Percentiles rank a stretch among this genome's conserved stretches.
Evolutionary conservation across 2,329 filamentous ascomycete species (phyloP).

Genomic region (Calonectria pseudoreteaudii): DNA sequence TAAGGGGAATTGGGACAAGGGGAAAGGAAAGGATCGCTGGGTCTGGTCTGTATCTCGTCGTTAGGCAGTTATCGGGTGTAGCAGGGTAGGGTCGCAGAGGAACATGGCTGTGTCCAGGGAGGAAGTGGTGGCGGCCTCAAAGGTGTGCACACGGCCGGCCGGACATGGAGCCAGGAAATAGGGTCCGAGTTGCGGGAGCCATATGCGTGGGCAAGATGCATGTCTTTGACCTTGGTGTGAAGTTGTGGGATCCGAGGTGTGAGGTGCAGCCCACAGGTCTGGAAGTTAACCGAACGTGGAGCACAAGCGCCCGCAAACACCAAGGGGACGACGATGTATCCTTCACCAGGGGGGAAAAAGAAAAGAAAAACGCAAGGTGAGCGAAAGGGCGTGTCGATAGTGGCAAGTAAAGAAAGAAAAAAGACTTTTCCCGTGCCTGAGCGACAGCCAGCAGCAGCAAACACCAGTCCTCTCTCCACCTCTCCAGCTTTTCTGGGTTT

Average conservation of each 20-base stretch:
- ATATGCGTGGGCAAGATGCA: neutral
- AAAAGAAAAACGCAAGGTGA: slow-evolving; percentile 3
- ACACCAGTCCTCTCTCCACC: neutral
- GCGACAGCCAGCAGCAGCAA: neutral
- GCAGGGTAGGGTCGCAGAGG: neutral
- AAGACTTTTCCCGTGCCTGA: slow-evolving; percentile 7
- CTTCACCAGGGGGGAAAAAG: slow-evolving; percentile 20
- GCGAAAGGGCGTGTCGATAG: slow-evolving; percentile 19
- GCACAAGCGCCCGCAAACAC: slow-evolving; percentile 39
- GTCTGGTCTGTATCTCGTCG: neutral
- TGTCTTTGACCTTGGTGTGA: slow-evolving; percentile 14
- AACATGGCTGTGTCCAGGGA: neutral
- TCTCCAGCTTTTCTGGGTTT: neutral
- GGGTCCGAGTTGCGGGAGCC: neutral
- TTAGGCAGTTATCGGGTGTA: slow-evolving; percentile 21
- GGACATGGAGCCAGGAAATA: neutral
- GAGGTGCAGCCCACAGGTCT: slow-evolving; percentile 35
- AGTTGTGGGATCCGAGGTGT: slow-evolving; percentile 19
- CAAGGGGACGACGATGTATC: slow-evolving; percentile 1
- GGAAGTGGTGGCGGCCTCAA: neutral
- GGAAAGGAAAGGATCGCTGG: slow-evolving; percentile 27
- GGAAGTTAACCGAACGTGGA: slow-evolving; percentile 43
- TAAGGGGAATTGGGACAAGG: slow-evolving; percentile 2
- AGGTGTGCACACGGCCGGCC: neutral
- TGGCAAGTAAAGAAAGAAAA: neutral